These are phyloP conservation scores for Metschnikowia lunata DNA, from an alignment of 805 yeast genomes.

Conservation along the genomic window DNA sequence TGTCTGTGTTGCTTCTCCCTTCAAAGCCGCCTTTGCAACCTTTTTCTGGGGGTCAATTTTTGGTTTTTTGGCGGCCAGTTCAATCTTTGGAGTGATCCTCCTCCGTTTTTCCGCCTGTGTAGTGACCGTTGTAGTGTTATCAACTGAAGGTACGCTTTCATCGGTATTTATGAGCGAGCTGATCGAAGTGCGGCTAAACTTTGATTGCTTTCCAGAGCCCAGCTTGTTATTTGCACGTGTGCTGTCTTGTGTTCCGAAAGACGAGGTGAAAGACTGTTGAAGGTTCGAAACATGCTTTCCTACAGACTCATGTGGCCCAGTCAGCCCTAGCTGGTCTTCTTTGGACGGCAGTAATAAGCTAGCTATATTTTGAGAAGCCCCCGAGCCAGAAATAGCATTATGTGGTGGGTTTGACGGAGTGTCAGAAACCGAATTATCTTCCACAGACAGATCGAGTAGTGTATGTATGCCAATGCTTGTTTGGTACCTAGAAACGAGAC, in stretches of 20 bases:
- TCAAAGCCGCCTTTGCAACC: slow-evolving; percentile 1
- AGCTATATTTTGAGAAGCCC: no score
- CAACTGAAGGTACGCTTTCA: slow-evolving; percentile 8
- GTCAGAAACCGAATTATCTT: not conserved
- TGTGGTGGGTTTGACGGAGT: not conserved
- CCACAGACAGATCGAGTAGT: slow-evolving; percentile 10
- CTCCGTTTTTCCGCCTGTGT: slow-evolving; percentile 7
- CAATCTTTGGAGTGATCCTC: slow-evolving; percentile 13
- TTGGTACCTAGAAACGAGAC: slow-evolving; percentile 30
- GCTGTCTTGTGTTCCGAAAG: no score
- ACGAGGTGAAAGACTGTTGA: not conserved
- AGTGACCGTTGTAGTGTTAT: slow-evolving; percentile 3
- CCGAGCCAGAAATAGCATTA: no score
- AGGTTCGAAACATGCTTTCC: not conserved
- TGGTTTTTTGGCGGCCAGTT: slow-evolving; percentile 11
- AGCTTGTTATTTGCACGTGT: not conserved
- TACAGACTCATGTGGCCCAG: not conserved
- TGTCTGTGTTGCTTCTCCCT: slow-evolving; percentile 9
- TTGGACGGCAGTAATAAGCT: no score
- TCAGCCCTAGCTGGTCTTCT: not conserved
- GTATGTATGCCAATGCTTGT: slow-evolving; percentile 22
- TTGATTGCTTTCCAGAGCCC: slow-evolving; percentile 3
- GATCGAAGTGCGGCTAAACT: slow-evolving; percentile 32
- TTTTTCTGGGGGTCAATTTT: slow-evolving; percentile 8
- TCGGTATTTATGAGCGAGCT: slow-evolving; percentile 39